Evolutionary conservation across 257 asterid genomes (phyloP), one percentile per base, ranked within the genome.

Genomic region (Penstemon eatonii): DNA sequence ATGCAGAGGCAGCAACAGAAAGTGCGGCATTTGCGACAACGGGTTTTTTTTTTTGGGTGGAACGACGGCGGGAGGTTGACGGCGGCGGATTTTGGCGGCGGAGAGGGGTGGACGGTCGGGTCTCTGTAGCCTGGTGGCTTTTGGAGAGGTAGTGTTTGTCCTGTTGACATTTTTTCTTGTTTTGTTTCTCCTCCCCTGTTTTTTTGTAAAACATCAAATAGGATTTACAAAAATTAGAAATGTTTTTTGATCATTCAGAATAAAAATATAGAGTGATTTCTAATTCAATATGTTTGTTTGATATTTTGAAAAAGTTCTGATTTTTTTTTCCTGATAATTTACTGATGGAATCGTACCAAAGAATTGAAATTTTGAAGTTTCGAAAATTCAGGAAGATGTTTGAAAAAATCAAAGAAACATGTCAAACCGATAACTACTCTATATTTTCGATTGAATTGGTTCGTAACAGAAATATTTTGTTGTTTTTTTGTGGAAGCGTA

Each of bases 71-170:
- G 78, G n/a, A 62, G 77, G 33, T 59, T 8, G 4, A 45, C 39
- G 83, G 83, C 43, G 8, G 51, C 43, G 36, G 69, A 37, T n/a
- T 65, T 66, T 49, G 68, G 54, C 0, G 75, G 63, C 10, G 41
- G 69, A 5, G 70, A 75, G 12, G 73, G 81, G 39, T 15, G 79
- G 62, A 49, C 8, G 36, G 60, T 41, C 12, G 86, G 81, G 66
- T 86, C 90, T 66, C 78, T 65, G 60, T 70, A 86, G 6, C 88
- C 90, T 19, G 93, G 87, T 6, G 93, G 90, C 65, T 74, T 79
- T 44, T 52, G 80, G 9, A 86, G 82, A 2, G 87, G 83, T 63
- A 72, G 42, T 33, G 73, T 61, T 64, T 58, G 70, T 15, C 49
- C 65, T 37, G 63, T 67, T 11, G 75, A 72, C 86, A 82, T 82